Conservation (phyloP, 345 rosid genomes). For the Citrus maxima region DNA sequence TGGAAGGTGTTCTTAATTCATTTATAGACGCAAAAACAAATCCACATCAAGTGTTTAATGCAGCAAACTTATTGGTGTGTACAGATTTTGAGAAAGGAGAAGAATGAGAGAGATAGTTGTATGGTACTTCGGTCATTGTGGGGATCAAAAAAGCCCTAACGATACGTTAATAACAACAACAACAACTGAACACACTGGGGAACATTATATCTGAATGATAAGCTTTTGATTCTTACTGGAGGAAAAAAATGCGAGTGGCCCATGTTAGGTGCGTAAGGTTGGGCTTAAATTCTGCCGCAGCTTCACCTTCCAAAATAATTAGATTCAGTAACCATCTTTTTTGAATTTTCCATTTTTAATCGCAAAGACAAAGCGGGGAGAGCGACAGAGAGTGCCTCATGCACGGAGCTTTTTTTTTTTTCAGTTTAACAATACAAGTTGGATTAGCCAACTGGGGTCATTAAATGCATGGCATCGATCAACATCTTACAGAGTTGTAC, state of each 20-base stretch:
- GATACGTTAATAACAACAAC: not conserved
- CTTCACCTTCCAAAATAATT: slow-evolving; percentile 11
- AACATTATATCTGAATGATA: not conserved
- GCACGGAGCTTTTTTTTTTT: not conserved
- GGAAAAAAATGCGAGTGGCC: not conserved
- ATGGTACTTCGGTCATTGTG: not conserved
- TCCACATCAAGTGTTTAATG: not conserved
- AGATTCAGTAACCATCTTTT: slow-evolving; percentile 13
- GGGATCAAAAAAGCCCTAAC: not conserved
- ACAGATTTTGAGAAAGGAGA: not conserved
- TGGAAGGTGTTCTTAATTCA: not conserved
- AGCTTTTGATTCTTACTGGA: not conserved
- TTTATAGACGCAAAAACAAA: slow-evolving; percentile 1
- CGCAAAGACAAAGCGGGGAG: not conserved
- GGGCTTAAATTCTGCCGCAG: not conserved
- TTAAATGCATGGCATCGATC: not conserved
- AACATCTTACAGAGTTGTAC: not conserved
- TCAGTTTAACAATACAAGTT: not conserved
- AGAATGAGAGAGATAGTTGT: not conserved
- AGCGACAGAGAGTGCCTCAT: not conserved
- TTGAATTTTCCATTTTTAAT: not conserved
- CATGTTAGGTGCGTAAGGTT: slow-evolving; percentile 7
- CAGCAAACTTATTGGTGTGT: not conserved
- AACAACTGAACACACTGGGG: not conserved
- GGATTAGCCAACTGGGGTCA: not conserved